Evolutionary conservation across 768 basidiomycete species (phyloP).

Genomic region (Hirschioporus abietinus): DNA sequence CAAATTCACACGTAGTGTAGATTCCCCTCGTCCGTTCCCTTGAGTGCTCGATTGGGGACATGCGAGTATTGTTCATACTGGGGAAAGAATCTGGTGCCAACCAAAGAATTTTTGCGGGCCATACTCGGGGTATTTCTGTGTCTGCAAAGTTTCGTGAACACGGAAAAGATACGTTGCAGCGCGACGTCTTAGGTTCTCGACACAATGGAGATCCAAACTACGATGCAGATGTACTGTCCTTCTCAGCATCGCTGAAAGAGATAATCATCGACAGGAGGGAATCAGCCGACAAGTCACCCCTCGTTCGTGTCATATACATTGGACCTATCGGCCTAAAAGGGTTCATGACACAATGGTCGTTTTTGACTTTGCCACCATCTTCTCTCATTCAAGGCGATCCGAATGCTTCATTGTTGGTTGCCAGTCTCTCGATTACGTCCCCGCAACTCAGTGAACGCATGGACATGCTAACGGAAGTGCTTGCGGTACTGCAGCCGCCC

Average conservation of each 20-base stretch:
- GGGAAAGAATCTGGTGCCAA: neutral
- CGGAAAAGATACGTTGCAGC: constrained; percentile 38
- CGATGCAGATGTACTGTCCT: constrained; percentile 44
- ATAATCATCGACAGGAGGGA: constrained; percentile 39
- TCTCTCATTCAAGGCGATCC: constrained; percentile 52
- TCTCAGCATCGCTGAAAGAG: constrained; percentile 38
- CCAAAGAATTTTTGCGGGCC: constrained; percentile 32
- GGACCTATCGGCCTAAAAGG: constrained; percentile 34
- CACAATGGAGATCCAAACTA: constrained; percentile 24
- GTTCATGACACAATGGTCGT: constrained; percentile 57
- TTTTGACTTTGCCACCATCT: constrained; percentile 44
- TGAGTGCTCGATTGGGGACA: neutral
- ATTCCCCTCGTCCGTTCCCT: neutral
- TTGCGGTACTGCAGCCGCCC: constrained; percentile 22
- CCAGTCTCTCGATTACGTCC: neutral
- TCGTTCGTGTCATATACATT: constrained; percentile 36
- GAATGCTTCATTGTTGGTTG: constrained; percentile 40
- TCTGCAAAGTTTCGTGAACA: constrained; percentile 45
- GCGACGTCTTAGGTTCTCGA: constrained; percentile 44
- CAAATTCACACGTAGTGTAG: neutral
- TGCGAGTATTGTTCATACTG: neutral
- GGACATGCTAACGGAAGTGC: constrained; percentile 42
- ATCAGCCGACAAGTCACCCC: constrained; percentile 15
- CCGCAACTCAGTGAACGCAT: constrained; percentile 24
- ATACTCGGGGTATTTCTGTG: constrained; percentile 36